A percentile compares a stretch with the other conserved stretches of the same genome.
phyloP scores from a whole-genome alignment of 805 yeast species.

The Yarrowia divulgata region DNA sequence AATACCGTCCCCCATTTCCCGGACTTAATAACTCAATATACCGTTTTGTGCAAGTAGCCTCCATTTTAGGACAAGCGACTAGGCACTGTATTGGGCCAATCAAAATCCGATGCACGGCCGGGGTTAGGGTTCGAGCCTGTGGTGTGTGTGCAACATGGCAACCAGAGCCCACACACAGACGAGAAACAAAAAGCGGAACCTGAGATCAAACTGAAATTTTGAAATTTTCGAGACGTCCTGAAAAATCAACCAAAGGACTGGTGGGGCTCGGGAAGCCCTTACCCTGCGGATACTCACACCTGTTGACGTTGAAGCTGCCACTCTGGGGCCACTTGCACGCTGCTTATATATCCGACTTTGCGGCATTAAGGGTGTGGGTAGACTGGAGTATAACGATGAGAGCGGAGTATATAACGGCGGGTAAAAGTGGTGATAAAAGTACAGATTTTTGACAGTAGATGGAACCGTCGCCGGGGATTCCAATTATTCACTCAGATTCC shows the following conservation, averaged over 20 bases:
- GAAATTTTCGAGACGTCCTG: too few relatives aligned
- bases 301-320: conserved; percentile 15
- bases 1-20: conserved; percentile 4
- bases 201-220: too few relatives aligned
- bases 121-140: conserved; percentile 6
- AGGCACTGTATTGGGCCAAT: conserved; percentile 35
- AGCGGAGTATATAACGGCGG: too few relatives aligned
- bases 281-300: conserved; percentile 17
- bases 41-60: conserved; percentile 32
- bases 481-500: neutral
- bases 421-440: neutral
- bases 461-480: neutral
- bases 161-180: neutral
- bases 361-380: conserved; percentile 8
- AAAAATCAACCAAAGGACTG: too few relatives aligned
- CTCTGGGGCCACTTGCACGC: neutral
- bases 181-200: too few relatives aligned
- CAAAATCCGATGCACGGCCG: conserved; percentile 6
- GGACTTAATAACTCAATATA: conserved; percentile 35
- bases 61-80: conserved; percentile 39
- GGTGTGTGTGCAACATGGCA: conserved; percentile 25
- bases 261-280: neutral
- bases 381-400: too few relatives aligned
- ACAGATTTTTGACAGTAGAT: neutral
- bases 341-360: conserved; percentile 32